Conservation (phyloP, 768 basidiomycete species). For the Mycena sanguinolenta region DNA sequence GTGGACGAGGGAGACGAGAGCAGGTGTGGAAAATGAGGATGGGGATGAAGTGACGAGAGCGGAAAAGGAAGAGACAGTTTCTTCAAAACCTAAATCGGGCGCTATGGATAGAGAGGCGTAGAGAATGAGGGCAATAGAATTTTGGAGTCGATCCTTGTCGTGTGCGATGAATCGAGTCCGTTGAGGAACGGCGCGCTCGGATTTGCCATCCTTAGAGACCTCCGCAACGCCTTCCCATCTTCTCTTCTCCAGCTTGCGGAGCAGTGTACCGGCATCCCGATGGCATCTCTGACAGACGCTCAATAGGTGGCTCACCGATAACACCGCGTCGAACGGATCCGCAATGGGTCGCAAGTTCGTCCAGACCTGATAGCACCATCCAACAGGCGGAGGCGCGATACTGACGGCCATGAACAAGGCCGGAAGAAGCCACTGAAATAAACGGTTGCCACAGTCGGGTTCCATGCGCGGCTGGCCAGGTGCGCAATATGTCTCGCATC, state of each 20-base stretch:
- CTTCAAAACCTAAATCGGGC: background rate
- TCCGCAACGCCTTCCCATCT: background rate
- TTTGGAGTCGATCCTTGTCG: background rate
- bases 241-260: background rate
- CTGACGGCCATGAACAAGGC: slow-evolving; percentile 3
- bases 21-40: background rate
- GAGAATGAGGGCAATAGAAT: slow-evolving; percentile 9
- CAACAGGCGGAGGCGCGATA: slow-evolving; percentile 6
- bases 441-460: slow-evolving; percentile 13
- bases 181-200: background rate
- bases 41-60: background rate
- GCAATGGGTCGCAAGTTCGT: slow-evolving; percentile 6
- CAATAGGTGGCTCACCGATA: slow-evolving; percentile 9
- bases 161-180: background rate
- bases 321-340: slow-evolving; percentile 14
- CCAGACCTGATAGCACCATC: slow-evolving; percentile 15
- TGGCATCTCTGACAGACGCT: slow-evolving; percentile 8
- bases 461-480: slow-evolving; percentile 3
- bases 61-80: background rate
- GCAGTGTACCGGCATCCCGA: background rate
- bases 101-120: slow-evolving; percentile 1
- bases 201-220: background rate
- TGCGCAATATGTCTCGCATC: slow-evolving; percentile 11
- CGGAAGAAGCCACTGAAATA: slow-evolving; percentile 13
- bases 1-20: slow-evolving; percentile 5